Evolutionary conservation across 805 yeast genomes (phyloP).

Genomic region (Komagataella pastoris): DNA sequence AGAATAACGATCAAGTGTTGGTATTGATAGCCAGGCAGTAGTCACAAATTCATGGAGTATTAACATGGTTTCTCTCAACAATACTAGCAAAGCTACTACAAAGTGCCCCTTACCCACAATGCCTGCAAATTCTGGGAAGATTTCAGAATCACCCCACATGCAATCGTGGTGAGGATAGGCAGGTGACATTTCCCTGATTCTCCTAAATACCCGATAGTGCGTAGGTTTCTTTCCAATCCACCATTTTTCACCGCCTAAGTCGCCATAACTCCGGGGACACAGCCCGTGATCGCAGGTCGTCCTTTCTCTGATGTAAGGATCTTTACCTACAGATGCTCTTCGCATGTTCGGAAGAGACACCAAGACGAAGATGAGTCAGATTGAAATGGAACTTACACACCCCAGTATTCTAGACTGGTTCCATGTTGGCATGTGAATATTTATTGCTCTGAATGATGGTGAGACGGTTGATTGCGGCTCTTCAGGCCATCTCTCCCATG

Average conservation of each 20-base stretch:
- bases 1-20: too few species aligned
- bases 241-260: not conserved
- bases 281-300: not conserved
- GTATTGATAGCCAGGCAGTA: not conserved
- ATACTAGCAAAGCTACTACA: too few species aligned
- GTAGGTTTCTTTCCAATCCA: not conserved
- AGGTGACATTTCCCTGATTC: not conserved
- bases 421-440: not conserved
- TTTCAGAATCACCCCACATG: not conserved
- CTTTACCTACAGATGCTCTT: not conserved
- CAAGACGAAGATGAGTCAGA: not conserved
- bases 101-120: not conserved
- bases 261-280: not conserved
- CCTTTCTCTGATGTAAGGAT: not conserved
- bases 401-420: not conserved
- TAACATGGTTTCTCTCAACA: not conserved
- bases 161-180: not conserved
- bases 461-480: not conserved
- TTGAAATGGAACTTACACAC: not conserved
- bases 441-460: not conserved
- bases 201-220: not conserved
- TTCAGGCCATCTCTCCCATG: not conserved
- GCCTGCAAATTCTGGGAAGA: not conserved
- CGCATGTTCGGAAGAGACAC: not conserved
- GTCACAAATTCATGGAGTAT: not conserved